Base-by-base conservation (phyloP, 2,329 filamentous ascomycete genomes). In the Sporothrix brasiliensis region DNA sequence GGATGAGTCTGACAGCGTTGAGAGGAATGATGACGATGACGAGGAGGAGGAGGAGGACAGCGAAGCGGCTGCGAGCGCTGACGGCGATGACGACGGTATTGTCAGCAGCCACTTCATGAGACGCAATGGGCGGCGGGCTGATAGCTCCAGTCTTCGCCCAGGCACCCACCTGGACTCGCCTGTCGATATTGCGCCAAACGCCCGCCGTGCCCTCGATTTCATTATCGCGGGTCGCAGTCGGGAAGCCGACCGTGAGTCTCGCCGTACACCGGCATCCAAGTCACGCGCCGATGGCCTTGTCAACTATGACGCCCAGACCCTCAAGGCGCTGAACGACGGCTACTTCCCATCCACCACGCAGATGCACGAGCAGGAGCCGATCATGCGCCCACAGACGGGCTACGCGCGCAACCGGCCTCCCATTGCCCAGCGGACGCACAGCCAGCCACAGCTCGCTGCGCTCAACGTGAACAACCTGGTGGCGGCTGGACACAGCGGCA, bases 171-270 rank as follows among this genome's bases (percentile, higher is more conserved):
- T 73, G 30, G 69, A 70, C 13, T 27, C 69, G 19, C 71, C 70
- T 63, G 39, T 73, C 67, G 52, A 73, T 69, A 85, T 86, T 11
- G 80, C 83, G 1, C 80, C 82, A 0, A 80, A 80, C 3, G 81
- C 86, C 2, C 83, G 84, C 52, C 81, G 81, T 52, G 84, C 86
- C 9, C 77, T 87, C 11, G 80, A 83, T 19, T 87, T 84, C 73
- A 84, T 84, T 72, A 84, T 86, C 39, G 76, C 83, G 16, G 82
- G 80, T 47, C 82, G 82, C 27, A 80, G 81, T 69, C 80, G 21
- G 6, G 69, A 71, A 3, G 16, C 47, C 79, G 19, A 75, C n/a
- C 67, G 47, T 1, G 56, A 66, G n/a, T 19, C 56, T 3, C 68
- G 61, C 4, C 68, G 39, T 27, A 34, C 41, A 44, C 71, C 41